phyloP scores from a whole-genome alignment of 352 stramenopile genomes.

The Pythium insidiosum region DNA sequence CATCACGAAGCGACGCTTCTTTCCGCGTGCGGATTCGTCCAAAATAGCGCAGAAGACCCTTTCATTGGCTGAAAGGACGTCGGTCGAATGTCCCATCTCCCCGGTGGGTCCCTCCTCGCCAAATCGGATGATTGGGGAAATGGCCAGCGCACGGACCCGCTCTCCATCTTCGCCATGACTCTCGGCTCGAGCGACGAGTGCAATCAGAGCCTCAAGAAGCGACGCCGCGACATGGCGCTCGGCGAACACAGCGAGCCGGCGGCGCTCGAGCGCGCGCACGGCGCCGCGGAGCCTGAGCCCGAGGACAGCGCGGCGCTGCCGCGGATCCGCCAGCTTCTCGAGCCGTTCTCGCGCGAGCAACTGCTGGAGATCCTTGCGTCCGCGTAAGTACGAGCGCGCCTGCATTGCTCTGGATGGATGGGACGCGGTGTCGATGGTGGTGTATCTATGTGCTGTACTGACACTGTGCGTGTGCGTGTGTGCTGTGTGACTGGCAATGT shows the following conservation, averaged over 20 bases:
- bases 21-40: too few relatives aligned
- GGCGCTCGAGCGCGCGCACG: neutral
- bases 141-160: neutral
- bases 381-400: slow-evolving; percentile 30
- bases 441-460: slow-evolving; percentile 9
- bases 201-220: slow-evolving; percentile 26
- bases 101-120: too few relatives aligned
- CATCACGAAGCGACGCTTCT: too few relatives aligned
- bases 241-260: neutral
- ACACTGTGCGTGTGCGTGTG: neutral
- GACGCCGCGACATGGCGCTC: neutral
- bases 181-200: slow-evolving; percentile 1
- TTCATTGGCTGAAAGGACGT: too few relatives aligned
- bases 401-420: neutral
- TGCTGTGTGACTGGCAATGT: slow-evolving; percentile 7
- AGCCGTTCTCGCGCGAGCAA: slow-evolving; percentile 50
- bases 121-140: slow-evolving; percentile 2
- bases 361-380: slow-evolving; percentile 54
- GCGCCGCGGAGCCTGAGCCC: neutral
- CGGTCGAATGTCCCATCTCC: too few relatives aligned
- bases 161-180: neutral
- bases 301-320: slow-evolving; percentile 10
- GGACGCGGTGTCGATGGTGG: slow-evolving; percentile 7
- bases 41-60: too few relatives aligned
- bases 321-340: slow-evolving; percentile 25